Conservation (phyloP, 2,329 filamentous ascomycete genomes). For the Ophioceras dolichostomum region DNA sequence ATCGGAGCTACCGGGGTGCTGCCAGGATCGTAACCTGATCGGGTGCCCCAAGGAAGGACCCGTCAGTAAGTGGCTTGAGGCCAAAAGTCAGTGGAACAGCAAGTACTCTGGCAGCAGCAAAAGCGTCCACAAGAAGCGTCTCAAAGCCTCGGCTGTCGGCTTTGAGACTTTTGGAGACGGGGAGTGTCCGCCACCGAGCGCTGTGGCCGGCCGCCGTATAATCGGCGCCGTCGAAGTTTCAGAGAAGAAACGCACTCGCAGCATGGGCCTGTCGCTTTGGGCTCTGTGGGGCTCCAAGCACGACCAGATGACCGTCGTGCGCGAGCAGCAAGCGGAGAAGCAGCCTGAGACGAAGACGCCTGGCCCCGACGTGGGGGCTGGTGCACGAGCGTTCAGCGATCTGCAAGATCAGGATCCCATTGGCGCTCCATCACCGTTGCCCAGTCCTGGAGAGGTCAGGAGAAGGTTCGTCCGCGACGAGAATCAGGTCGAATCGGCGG, state of each 20-base stretch:
- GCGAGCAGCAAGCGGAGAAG: conserved; percentile 39
- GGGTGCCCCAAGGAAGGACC: conserved; percentile 72
- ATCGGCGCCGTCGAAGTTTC: conserved; percentile 27
- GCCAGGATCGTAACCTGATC: conserved; percentile 48
- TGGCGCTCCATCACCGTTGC: too few species aligned
- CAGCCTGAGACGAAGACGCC: conserved; percentile 19
- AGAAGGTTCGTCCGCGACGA: conserved; percentile 37
- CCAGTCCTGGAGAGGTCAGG: too few species aligned
- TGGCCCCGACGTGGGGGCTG: conserved; percentile 27
- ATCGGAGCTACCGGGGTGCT: conserved; percentile 53
- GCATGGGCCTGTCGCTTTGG: conserved; percentile 73
- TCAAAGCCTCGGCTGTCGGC: conserved; percentile 60
- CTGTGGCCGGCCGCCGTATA: conserved; percentile 60
- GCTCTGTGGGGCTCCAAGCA: conserved; percentile 80
- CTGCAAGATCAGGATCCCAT: conserved; percentile 29
- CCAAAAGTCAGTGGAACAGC: conserved; percentile 60
- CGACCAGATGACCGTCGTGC: conserved; percentile 59
- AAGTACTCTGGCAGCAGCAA: conserved; percentile 59
- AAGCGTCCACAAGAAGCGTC: conserved; percentile 59
- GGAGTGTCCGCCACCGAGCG: conserved; percentile 73
- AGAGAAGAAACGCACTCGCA: conserved; percentile 43
- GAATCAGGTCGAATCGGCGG: conserved; percentile 27
- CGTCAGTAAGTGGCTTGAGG: conserved; percentile 70
- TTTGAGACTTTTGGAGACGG: conserved; percentile 58
- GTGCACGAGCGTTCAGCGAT: conserved; percentile 27